Evolutionary conservation across 2,329 filamentous ascomycete genomes (phyloP), one percentile per base, ranked within the genome.

Genomic region (Clonostachys solani): DNA sequence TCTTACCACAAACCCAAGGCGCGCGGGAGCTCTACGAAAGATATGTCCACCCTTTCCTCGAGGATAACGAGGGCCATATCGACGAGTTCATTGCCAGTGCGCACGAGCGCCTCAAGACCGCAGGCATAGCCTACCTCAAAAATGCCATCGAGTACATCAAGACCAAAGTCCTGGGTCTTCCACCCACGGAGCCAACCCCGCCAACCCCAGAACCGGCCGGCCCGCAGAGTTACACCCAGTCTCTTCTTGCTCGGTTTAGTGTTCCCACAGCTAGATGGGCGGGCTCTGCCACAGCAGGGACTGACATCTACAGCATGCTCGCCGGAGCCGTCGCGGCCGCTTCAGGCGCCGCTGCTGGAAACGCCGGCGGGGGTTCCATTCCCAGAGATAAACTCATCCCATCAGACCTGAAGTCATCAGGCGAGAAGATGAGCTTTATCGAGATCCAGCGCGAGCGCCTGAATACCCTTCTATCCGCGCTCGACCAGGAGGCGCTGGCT

Each of bases 1-100:
- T 97, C 60, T 83, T 96, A n/a, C 94, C 92, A 0, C 92, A 95
- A 67, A 94, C 90, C n/a, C 92, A 96, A 64, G 94, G 94, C 64
- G 91, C 92, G 48, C 87, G 87, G 51, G 72, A 87, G 58, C 75
- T 97, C 53, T 99, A 97, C 74, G 83, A 91, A 60, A 78, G 83
- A 51, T 84, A 94, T 65, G 76, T 97, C 50, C 86, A 95, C 66
- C 92, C 92, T 0, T 96, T 92, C 72, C 83, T 99, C 44, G 77
- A 83, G 59, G 80, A 91, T 51, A 92, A 99, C 66, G 94, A 97
- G 68, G 67, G 77, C 40, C 83, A 89, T 54, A 97, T 99, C 66
- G 94, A 99, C 61, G 83, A 89, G 51, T 86, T 96, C 61, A 96
- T 97, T 65, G 85, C 84, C 54, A 80, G 83, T 50, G 77, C 84